Base-by-base conservation (phyloP, 2,329 filamentous ascomycete genomes). In the Lomentospora prolificans region DNA sequence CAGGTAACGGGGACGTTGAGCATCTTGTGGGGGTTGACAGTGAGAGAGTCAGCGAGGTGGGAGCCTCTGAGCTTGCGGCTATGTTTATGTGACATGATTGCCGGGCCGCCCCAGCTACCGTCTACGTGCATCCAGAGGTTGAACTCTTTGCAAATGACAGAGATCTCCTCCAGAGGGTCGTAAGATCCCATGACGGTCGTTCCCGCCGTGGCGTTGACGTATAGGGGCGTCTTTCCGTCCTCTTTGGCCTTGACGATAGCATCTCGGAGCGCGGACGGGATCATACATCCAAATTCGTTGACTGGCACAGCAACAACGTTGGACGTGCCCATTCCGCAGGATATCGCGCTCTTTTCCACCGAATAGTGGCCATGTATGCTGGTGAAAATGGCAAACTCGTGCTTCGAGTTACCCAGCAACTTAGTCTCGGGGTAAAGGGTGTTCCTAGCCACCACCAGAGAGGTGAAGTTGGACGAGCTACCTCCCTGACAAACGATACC, bases 11-110 rank as follows among this genome's bases (percentile, higher is more conserved):
- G 92, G 2, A 90, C 88, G 57, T 89, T 89, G 66, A 97, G 80
- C 94, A 97, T 97, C 73, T 97, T 97, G 73, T 99, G 94, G 57
- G 94, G 91, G 69, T 95, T 97, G 55, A 96, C 81, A 2, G 90
- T 89, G 39, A 97, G 75, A 12, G 84, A 89, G 69, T 96, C 80
- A 8, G 91, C 94, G 41, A 86, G 77, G 48, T 90, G 78, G 2
- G 80, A 75, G 12, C 92, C 92, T 1, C 73, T 68, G 8, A 97
- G 73, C 65, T 90, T 88, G 59, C 67, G 65, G 50, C 73, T 74
- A 46, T 87, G 85, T 57, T 72, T 72, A n/a, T 76, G 64, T 0
- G 84, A 87, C 71, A 97, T 96, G 60, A 89, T 78, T 58, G 88
- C 89, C 1, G 85, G 80, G 0, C 90, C 92, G 61, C 94, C 94